phyloP scores from a whole-genome alignment of 139 green algal species.

The Zygnema circumcarinatum region DNA sequence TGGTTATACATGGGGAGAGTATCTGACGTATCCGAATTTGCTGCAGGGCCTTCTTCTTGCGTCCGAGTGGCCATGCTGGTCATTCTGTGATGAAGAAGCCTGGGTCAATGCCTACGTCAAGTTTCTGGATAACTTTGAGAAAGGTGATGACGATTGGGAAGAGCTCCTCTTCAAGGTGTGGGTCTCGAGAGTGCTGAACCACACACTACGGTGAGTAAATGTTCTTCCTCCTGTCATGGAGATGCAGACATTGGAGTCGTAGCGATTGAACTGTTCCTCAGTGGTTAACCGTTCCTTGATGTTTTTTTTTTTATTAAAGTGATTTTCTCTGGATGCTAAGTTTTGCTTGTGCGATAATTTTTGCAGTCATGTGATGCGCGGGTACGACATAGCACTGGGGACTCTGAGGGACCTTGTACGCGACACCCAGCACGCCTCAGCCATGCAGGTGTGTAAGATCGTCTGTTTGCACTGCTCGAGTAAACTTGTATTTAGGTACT shows the following conservation, averaged over 20 bases:
- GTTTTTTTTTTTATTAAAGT: neutral
- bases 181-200: slow-evolving; percentile 55
- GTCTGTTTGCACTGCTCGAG: no score
- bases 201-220: slow-evolving; percentile 31
- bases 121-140: slow-evolving; percentile 58
- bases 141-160: slow-evolving; percentile 56
- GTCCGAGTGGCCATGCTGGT: slow-evolving; percentile 43
- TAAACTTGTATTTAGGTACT: neutral
- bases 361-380: slow-evolving; percentile 48
- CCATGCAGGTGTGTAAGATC: slow-evolving; percentile 48
- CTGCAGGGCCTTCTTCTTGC: slow-evolving; percentile 30
- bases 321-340: no score
- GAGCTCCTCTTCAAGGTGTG: slow-evolving; percentile 58
- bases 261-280: neutral
- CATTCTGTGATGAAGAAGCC: slow-evolving; percentile 49
- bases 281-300: neutral
- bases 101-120: slow-evolving; percentile 44
- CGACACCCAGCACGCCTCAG: slow-evolving; percentile 42
- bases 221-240: neutral
- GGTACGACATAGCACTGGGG: slow-evolving; percentile 52
- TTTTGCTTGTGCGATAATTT: neutral
- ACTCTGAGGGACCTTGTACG: slow-evolving; percentile 46
- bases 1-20: no score
- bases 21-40: no score
- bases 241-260: neutral